Conservation (phyloP, 208 protist genomes). For the Crithidia mellificae region DNA sequence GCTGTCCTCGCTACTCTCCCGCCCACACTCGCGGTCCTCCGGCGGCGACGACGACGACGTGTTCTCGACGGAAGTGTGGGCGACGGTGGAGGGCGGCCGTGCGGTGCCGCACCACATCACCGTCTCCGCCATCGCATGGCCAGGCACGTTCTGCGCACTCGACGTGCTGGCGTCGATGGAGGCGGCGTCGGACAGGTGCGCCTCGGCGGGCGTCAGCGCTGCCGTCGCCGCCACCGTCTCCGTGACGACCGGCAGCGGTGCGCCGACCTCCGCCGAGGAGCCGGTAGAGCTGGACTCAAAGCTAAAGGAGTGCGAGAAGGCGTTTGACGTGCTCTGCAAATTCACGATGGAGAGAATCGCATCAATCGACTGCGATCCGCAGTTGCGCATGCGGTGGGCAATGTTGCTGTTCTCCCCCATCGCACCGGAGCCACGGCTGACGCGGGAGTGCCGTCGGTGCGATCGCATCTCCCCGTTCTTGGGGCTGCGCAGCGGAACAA, state of each 20-base stretch:
- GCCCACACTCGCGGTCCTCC: too few relatives aligned
- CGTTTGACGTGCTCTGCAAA: constrained; percentile 36
- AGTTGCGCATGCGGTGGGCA: background rate
- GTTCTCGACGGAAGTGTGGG: background rate
- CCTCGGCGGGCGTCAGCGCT: constrained; percentile 1
- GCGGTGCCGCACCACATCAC: constrained; percentile 2
- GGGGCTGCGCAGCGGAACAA: background rate
- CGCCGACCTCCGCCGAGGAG: background rate
- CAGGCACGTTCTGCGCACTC: background rate
- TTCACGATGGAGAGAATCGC: constrained; percentile 69
- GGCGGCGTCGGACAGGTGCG: background rate
- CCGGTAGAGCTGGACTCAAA: constrained; percentile 22
- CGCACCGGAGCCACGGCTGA: background rate
- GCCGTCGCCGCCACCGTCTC: constrained; percentile 1
- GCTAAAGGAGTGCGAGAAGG: constrained; percentile 20
- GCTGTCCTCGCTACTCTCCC: constrained; percentile 1
- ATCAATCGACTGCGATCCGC: constrained; percentile 38
- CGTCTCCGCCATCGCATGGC: constrained; percentile 1
- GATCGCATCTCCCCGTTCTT: background rate
- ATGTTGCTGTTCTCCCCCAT: background rate
- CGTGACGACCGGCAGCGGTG: background rate
- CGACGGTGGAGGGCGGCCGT: background rate
- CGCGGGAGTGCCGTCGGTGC: background rate
- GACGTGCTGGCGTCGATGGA: background rate
- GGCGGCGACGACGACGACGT: background rate